A percentile compares a stretch with the other conserved stretches of the same genome.
Conservation (phyloP, 2,329 filamentous ascomycete species). For the Lecanicillium sp. region DNA sequence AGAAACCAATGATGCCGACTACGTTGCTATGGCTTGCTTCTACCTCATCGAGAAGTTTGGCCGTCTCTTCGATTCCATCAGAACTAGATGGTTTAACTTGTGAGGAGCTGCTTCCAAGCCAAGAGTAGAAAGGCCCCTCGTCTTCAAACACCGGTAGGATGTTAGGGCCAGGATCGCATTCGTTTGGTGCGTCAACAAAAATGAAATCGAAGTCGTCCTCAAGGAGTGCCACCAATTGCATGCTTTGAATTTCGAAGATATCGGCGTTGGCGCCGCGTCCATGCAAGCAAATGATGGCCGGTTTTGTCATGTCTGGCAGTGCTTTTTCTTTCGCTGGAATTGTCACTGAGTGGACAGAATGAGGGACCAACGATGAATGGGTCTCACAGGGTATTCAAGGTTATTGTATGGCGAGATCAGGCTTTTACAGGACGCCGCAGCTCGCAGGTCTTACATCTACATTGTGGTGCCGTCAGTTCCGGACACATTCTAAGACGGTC, state of each 20-base stretch:
- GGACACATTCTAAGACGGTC: too few relatives aligned
- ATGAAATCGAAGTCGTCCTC: background rate
- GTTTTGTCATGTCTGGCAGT: background rate
- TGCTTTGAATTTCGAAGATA: conserved; percentile 9
- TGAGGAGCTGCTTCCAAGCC: background rate
- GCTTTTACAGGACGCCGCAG: too few relatives aligned
- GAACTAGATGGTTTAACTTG: background rate
- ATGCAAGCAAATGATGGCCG: conserved; percentile 1
- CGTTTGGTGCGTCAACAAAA: conserved; percentile 1
- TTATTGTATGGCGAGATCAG: too few relatives aligned
- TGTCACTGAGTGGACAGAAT: too few relatives aligned
- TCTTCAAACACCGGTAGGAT: conserved; percentile 4
- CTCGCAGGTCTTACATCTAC: too few relatives aligned
- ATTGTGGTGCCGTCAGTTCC: too few relatives aligned
- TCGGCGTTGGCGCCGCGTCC: conserved; percentile 3
- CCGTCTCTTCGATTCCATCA: background rate
- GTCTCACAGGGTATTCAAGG: too few relatives aligned
- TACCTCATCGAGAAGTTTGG: background rate
- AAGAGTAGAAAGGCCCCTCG: conserved; percentile 9
- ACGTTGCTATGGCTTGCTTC: background rate
- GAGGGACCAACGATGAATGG: too few relatives aligned
- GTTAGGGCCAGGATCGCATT: conserved; percentile 1
- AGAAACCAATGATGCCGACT: conserved; percentile 1
- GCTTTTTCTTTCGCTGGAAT: too few relatives aligned
- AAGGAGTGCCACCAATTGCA: background rate